phyloP scores from a whole-genome alignment of 345 rosid species.

The Noccaea caerulescens region DNA sequence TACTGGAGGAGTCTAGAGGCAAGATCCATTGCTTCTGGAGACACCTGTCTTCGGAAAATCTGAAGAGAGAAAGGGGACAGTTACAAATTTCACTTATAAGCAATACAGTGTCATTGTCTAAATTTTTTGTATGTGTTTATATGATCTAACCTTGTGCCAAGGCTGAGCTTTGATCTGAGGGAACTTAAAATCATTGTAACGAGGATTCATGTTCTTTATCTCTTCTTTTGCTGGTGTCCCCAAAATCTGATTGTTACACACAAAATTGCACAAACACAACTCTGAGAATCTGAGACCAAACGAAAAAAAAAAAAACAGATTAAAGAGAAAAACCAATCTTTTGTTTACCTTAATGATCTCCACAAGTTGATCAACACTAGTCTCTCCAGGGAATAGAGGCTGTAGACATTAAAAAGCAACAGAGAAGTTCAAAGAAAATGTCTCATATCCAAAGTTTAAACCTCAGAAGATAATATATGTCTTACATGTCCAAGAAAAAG shows the following conservation, averaged over 20 bases:
- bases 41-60: conserved; percentile 76
- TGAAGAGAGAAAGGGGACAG: conserved; percentile 32
- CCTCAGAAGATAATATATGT: neutral
- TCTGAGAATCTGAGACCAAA: neutral
- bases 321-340: neutral
- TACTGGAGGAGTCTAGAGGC: conserved; percentile 88
- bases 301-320: neutral
- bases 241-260: conserved; percentile 50
- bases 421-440: conserved; percentile 9
- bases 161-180: conserved; percentile 96
- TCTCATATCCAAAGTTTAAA: conserved; percentile 9
- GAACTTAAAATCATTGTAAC: conserved; percentile 83
- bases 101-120: neutral
- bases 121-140: neutral
- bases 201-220: conserved; percentile 88
- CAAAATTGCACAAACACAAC: conserved; percentile 5
- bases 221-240: conserved; percentile 93
- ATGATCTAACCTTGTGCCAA: conserved; percentile 73
- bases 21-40: conserved; percentile 83
- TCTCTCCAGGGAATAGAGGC: conserved; percentile 99
- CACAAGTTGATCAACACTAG: conserved; percentile 95
- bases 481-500: conserved; percentile 87
- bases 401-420: conserved; percentile 42
- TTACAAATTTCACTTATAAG: conserved; percentile 12
- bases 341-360: conserved; percentile 88